A percentile compares a stretch with the other conserved stretches of the same genome.
These are phyloP conservation scores for Rhodotorula sp. DNA, from an alignment of 1,284 basidiomycete species.

Conservation along the genomic window DNA sequence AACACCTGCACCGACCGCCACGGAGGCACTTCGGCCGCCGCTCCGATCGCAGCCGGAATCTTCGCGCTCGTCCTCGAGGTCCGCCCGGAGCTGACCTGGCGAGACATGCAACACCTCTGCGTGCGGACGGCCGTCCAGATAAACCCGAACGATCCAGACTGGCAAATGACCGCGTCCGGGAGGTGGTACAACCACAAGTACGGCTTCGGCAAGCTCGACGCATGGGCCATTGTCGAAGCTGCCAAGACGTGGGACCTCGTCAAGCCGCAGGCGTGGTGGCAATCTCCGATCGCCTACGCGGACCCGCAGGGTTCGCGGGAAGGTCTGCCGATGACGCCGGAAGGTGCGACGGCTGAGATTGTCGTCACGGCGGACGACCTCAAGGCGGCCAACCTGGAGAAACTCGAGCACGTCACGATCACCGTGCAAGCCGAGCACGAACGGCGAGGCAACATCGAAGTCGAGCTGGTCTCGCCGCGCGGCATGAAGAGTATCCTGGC, in stretches of 20 bases:
- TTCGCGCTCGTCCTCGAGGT: slow-evolving; percentile 82
- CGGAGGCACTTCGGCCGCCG: slow-evolving; percentile 96
- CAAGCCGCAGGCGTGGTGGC: slow-evolving; percentile 86
- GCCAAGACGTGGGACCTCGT: slow-evolving; percentile 81
- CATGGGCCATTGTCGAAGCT: slow-evolving; percentile 74
- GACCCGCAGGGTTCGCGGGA: background rate
- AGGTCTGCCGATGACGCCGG: slow-evolving; percentile 56
- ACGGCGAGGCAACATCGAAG: slow-evolving; percentile 86
- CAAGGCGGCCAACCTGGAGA: slow-evolving; percentile 72
- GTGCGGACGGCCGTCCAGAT: slow-evolving; percentile 70
- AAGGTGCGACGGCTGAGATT: slow-evolving; percentile 67
- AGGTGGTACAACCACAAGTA: slow-evolving; percentile 94
- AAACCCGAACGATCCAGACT: slow-evolving; percentile 88
- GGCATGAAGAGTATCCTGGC: slow-evolving; percentile 84
- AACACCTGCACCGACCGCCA: slow-evolving; percentile 78
- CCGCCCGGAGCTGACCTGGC: slow-evolving; percentile 90
- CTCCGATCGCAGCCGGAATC: slow-evolving; percentile 89
- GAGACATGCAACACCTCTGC: slow-evolving; percentile 90
- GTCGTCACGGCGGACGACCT: slow-evolving; percentile 71
- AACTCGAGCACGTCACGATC: slow-evolving; percentile 88
- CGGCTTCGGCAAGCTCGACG: slow-evolving; percentile 88
- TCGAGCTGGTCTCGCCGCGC: slow-evolving; percentile 79
- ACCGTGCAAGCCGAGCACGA: slow-evolving; percentile 88
- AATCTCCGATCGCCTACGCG: slow-evolving; percentile 18
- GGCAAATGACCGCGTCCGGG: slow-evolving; percentile 80